These are phyloP conservation scores for Apophysomyces trapeziformis DNA, from an alignment of 371 early-diverging fungal species.

Conservation along the genomic window DNA sequence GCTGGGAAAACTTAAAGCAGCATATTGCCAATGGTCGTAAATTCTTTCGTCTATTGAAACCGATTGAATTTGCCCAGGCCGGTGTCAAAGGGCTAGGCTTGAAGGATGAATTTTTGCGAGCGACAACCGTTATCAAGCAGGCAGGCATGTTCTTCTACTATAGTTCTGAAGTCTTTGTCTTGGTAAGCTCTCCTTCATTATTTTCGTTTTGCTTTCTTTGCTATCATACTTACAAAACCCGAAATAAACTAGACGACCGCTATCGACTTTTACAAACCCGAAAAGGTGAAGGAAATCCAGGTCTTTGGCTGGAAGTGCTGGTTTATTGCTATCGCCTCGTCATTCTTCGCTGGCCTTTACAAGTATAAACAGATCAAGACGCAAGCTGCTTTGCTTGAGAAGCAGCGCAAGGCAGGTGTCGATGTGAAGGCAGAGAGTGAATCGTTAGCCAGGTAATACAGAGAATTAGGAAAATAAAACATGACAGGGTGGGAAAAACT, in stretches of 20 bases:
- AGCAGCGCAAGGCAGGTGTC: conserved; percentile 27
- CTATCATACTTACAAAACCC: too few relatives aligned
- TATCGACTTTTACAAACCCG: conserved; percentile 43
- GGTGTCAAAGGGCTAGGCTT: conserved; percentile 55
- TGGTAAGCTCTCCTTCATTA: conserved; percentile 45
- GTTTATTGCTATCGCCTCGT: conserved; percentile 66
- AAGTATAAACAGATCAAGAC: conserved; percentile 50
- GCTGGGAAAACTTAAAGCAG: conserved; percentile 60
- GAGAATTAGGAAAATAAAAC: neutral
- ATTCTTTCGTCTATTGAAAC: conserved; percentile 57
- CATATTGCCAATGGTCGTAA: conserved; percentile 69
- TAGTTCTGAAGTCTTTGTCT: conserved; percentile 58
- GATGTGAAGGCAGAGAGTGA: conserved; percentile 37
- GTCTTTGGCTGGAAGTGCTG: conserved; percentile 65
- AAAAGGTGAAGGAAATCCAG: conserved; percentile 58
- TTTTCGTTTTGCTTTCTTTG: neutral
- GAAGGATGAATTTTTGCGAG: conserved; percentile 58
- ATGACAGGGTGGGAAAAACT: neutral
- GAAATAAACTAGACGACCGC: conserved; percentile 27
- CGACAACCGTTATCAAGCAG: conserved; percentile 54
- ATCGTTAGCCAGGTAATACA: conserved; percentile 40
- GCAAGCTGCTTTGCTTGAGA: conserved; percentile 15
- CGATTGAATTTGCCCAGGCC: conserved; percentile 63
- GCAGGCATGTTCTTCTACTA: conserved; percentile 62
- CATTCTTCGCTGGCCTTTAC: conserved; percentile 65